Percentiles rank a stretch among this genome's conserved stretches.
These are phyloP conservation scores for Kwoniella europaea DNA, from an alignment of 768 basidiomycete species.

Conservation along the genomic window DNA sequence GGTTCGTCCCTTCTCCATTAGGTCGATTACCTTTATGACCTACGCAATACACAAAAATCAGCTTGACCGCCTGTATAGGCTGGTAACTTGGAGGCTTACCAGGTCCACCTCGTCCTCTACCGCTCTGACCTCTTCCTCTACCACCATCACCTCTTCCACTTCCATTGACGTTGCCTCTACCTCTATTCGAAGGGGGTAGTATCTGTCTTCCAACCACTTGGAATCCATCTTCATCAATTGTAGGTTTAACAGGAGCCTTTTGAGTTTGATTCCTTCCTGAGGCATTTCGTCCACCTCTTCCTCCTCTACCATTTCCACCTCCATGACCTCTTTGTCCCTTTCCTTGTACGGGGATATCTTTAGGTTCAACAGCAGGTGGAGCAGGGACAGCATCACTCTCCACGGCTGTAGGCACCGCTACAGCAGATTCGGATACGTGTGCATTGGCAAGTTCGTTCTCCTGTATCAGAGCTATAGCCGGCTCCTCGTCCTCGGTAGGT, in stretches of 20 bases:
- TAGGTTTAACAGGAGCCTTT: conserved; percentile 15
- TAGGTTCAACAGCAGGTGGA: conserved; percentile 1
- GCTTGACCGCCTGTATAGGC: too few relatives aligned
- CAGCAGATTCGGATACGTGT: conserved; percentile 11
- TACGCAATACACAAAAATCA: neutral
- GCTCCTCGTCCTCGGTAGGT: conserved; percentile 4
- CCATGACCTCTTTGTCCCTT: neutral
- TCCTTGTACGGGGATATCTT: neutral
- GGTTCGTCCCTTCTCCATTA: neutral
- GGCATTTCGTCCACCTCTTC: conserved; percentile 3
- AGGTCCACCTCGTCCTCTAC: conserved; percentile 20
- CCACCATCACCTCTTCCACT: conserved; percentile 10
- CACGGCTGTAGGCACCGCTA: conserved; percentile 8
- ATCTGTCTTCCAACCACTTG: conserved; percentile 38
- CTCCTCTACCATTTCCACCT: neutral
- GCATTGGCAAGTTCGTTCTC: conserved; percentile 23
- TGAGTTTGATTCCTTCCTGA: conserved; percentile 12
- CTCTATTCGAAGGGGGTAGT: neutral
- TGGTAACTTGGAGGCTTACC: conserved; percentile 2
- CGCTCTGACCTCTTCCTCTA: conserved; percentile 11
- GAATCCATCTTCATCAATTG: conserved; percentile 48
- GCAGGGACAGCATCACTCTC: conserved; percentile 10
- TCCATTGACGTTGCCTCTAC: conserved; percentile 8
- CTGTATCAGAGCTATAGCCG: conserved; percentile 11
- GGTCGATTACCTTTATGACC: neutral